Evolutionary conservation across 306 rosid genomes (phyloP), one percentile per base, ranked within the genome.

Genomic region (Alnus glutinosa): DNA sequence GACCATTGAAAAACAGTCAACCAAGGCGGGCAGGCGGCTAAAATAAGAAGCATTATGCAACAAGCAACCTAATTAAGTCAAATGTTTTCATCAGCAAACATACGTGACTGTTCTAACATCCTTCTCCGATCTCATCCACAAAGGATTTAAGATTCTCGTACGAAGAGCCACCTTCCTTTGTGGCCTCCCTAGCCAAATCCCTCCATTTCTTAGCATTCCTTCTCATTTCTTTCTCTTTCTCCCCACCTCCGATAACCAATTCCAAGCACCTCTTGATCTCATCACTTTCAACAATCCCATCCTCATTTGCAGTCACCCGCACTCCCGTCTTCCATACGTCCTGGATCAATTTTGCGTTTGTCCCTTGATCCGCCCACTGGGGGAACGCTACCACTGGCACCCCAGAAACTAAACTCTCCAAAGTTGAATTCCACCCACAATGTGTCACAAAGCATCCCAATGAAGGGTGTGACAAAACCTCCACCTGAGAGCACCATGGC

Each of bases 351-450:
- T 91, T 91, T 0, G 90, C 88, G 32, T 86, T 91, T 1, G 89
- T 91, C 7, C 34, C 9, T 78, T 91, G 96, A 69, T 91, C 96
- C 0, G 85, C 1, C 87, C 87, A 86, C 5, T 81, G 91, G 0
- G 93, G 92, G 72, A 85, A 79, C 0, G 48, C 89, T 71, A 89
- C 89, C 80, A 77, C 15, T 1, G 96, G 91, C 23, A 89, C 85
- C 58, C 93, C 93, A 0, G 77, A 69, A 12, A 34, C 74, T 39
- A 91, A 66, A 58, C 91, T 83, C 68, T 91, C 96, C 66, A 79
- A 2, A 0, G 85, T 83, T 0, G 93, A 89, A 64, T 91, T 89
- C 96, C 93, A 91, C 18, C 96, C 96, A 11, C 88, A 84, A 2
- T 91, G 93, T 1, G 81, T 84, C 67, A 89, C 18, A 50, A 87